Conservation (phyloP, 2,329 filamentous ascomycete species). For the Exophiala lecanii-corni region DNA sequence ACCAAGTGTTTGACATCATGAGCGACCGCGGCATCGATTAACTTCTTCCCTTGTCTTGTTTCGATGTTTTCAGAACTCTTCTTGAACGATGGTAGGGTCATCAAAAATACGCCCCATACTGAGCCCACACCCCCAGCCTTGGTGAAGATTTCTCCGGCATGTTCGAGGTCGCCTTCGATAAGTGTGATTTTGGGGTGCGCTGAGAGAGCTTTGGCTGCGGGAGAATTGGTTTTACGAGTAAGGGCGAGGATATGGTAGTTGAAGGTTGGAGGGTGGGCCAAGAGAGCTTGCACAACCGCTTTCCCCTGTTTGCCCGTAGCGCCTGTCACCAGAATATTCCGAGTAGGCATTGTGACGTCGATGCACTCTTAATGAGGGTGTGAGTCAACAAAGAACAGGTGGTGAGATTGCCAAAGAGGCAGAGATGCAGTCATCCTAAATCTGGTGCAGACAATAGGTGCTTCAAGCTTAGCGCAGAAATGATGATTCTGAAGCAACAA, state of each 20-base stretch:
- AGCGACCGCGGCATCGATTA: slow-evolving; percentile 56
- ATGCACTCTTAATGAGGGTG: no score
- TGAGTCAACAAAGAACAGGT: no score
- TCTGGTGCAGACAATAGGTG: no score
- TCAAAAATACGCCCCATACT: slow-evolving; percentile 59
- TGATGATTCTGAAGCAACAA: no score
- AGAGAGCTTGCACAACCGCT: slow-evolving; percentile 32
- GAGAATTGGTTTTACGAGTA: slow-evolving; percentile 43
- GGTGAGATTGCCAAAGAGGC: no score
- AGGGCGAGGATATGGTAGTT: slow-evolving; percentile 52
- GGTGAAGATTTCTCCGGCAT: slow-evolving; percentile 48
- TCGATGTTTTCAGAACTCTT: slow-evolving; percentile 37
- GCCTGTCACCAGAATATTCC: slow-evolving; percentile 34
- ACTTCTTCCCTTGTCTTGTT: slow-evolving; percentile 52
- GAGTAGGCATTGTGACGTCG: no score
- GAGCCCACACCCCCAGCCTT: slow-evolving; percentile 38
- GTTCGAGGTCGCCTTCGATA: slow-evolving; percentile 55
- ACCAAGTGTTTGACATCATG: slow-evolving; percentile 57
- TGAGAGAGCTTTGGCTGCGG: slow-evolving; percentile 41
- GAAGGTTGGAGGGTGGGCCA: slow-evolving; percentile 27
- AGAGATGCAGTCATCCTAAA: no score
- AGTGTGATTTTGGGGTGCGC: slow-evolving; percentile 49
- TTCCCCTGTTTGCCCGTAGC: slow-evolving; percentile 42
- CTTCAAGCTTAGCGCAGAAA: no score
- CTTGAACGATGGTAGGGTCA: slow-evolving; percentile 46